Evolutionary conservation across 768 basidiomycete species (phyloP), one percentile per base, ranked within the genome.

Genomic region (Flagelloscypha sp.): DNA sequence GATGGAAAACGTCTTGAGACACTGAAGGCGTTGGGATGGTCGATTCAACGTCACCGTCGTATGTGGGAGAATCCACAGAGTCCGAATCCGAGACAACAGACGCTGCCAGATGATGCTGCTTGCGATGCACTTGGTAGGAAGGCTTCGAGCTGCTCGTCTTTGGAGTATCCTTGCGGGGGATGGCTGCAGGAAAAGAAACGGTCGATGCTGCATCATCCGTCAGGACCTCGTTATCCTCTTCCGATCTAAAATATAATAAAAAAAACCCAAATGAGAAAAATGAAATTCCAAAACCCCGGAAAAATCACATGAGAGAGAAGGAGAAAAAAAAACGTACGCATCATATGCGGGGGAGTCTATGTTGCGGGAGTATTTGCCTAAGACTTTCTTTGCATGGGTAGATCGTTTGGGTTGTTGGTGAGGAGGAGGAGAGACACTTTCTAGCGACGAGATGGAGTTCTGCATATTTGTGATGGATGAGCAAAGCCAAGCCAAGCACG

Each of bases 21-120:
- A 30, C 38, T 24, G 37, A 38, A n/a, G 40, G 43, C 10, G 33
- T 30, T 27, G 48, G 47, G 2, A 79, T 77, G 47, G 76, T 79
- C 29, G 77, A 82, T 54, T 90, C 88, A 37, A 92, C 68, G 57
- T 92, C 88, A 37, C 88, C 88, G 50, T 92, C 88, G 56, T 92
- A 89, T 0, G 86, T 89, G 6, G 86, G 87, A 0, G 83, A 86
- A 53, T 89, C 87, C 7, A 82, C 70, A 36, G 84, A 76, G 52
- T 76, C 79, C 27, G 77, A 79, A 46, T 84, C 82, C 13, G 75
- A 78, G 39, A 80, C 55, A 41, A 77, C 41, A 49, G 63, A 64
- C 33, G 65, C 59, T 3, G 73, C 73, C 9, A 79, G 65, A 33
- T 77, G 77, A 49, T 75, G 75, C 42, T 64, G 66, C 40, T 50